These are phyloP conservation scores for Gossypium davidsonii DNA, from an alignment of 441 rosid species.

Conservation along the genomic window DNA sequence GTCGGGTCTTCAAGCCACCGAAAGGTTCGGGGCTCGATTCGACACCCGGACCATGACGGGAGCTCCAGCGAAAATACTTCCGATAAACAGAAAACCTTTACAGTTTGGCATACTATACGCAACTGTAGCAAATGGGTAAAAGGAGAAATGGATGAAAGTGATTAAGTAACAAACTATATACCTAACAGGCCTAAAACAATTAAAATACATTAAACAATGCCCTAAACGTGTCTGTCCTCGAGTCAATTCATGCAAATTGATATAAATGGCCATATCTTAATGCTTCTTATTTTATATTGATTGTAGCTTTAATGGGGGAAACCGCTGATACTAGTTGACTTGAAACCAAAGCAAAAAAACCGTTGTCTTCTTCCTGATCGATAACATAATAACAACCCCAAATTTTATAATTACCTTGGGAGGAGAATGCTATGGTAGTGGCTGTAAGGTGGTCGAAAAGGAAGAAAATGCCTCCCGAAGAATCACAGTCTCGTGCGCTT, in stretches of 20 bases:
- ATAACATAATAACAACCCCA: conserved; percentile 9
- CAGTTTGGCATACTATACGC: neutral
- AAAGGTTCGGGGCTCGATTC: neutral
- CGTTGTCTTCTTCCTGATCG: conserved; percentile 40
- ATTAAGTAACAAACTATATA: conserved; percentile 27
- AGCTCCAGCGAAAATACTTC: neutral
- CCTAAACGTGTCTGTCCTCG: conserved; percentile 10
- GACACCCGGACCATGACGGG: neutral
- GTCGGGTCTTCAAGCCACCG: neutral
- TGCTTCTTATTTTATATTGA: neutral
- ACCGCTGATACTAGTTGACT: conserved; percentile 34
- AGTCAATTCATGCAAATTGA: conserved; percentile 14
- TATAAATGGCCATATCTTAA: conserved; percentile 20
- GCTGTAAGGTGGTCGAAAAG: conserved; percentile 8
- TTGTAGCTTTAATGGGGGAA: conserved; percentile 12
- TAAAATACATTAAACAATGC: conserved; percentile 11
- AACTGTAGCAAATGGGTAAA: neutral
- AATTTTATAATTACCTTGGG: conserved; percentile 8
- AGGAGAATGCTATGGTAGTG: conserved; percentile 23
- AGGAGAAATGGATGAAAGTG: conserved; percentile 28
- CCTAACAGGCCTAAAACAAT: conserved; percentile 20
- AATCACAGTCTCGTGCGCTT: conserved; percentile 17
- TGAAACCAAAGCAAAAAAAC: conserved; percentile 39
- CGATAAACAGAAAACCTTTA: neutral
- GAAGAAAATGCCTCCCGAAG: conserved; percentile 68